phyloP scores from a whole-genome alignment of 352 stramenopile species.

The Aphanomyces cochlioides region DNA sequence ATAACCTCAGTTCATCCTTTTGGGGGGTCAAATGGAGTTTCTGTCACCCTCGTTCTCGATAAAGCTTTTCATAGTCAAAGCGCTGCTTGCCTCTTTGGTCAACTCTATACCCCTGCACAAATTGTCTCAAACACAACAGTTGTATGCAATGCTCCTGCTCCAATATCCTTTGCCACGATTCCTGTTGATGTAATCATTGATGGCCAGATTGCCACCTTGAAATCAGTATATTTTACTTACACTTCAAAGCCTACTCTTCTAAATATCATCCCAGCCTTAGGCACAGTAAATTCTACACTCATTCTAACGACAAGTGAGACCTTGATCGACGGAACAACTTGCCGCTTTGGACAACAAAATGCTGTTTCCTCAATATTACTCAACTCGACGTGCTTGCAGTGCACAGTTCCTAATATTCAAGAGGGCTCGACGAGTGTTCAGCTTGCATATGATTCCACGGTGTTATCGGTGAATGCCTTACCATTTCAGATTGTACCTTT shows the following conservation, averaged over 20 bases:
- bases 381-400: not conserved
- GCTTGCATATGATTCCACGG: not conserved
- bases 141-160: not conserved
- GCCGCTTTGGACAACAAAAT: not conserved
- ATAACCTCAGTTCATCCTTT: not conserved
- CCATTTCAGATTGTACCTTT: not conserved
- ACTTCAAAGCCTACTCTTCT: not conserved
- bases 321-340: not conserved
- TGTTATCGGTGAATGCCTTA: not conserved
- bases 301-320: not conserved
- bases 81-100: not conserved
- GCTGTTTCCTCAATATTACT: too few relatives aligned
- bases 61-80: not conserved
- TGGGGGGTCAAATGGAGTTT: not conserved
- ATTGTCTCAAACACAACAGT: not conserved
- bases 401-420: not conserved
- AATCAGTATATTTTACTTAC: conserved; percentile 19
- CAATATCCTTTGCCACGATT: not conserved
- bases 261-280: not conserved
- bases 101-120: not conserved
- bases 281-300: not conserved
- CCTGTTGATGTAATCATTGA: not conserved
- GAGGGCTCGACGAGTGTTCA: too few relatives aligned
- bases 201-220: not conserved
- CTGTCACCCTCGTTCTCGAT: not conserved